A percentile compares a stretch with the other conserved stretches of the same genome.
These are phyloP conservation scores for Shiraia sp. DNA, from an alignment of 2,329 filamentous ascomycete species.

Conservation along the genomic window DNA sequence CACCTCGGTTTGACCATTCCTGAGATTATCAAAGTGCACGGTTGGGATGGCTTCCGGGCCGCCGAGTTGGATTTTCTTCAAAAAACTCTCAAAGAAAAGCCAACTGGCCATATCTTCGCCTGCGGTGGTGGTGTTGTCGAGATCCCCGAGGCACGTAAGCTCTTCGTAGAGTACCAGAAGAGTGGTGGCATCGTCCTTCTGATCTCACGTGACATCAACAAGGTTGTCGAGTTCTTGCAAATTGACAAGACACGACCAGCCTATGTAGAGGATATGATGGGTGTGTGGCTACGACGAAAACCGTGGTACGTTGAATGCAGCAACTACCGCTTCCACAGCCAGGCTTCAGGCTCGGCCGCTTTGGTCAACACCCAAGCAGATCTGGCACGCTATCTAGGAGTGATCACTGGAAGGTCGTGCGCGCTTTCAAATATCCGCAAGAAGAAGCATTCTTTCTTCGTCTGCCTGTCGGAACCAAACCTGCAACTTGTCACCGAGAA, in stretches of 20 bases:
- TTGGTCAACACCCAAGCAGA: slow-evolving; percentile 64
- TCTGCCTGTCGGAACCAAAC: slow-evolving; percentile 83
- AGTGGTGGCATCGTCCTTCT: slow-evolving; percentile 82
- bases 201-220: slow-evolving; percentile 83
- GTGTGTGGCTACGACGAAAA: slow-evolving; percentile 85
- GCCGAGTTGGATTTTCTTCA: slow-evolving; percentile 77
- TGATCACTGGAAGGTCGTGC: slow-evolving; percentile 65
- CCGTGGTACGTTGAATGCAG: slow-evolving; percentile 92
- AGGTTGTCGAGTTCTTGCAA: slow-evolving; percentile 86
- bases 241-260: slow-evolving; percentile 89
- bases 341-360: slow-evolving; percentile 58
- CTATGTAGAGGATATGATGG: slow-evolving; percentile 89
- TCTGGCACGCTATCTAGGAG: slow-evolving; percentile 72
- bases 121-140: slow-evolving; percentile 95
- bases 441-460: slow-evolving; percentile 81
- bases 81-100: slow-evolving; percentile 73
- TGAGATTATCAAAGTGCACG: slow-evolving; percentile 75
- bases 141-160: slow-evolving; percentile 73
- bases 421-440: slow-evolving; percentile 63
- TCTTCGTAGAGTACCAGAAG: slow-evolving; percentile 74
- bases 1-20: slow-evolving; percentile 77
- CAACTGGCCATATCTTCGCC: slow-evolving; percentile 80
- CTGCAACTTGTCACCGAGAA: slow-evolving; percentile 65
- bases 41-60: slow-evolving; percentile 87
- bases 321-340: slow-evolving; percentile 91